Evolutionary conservation across 805 yeast species (phyloP), one percentile per base, ranked within the genome.

Genomic region (Starmerella scarabaei): DNA sequence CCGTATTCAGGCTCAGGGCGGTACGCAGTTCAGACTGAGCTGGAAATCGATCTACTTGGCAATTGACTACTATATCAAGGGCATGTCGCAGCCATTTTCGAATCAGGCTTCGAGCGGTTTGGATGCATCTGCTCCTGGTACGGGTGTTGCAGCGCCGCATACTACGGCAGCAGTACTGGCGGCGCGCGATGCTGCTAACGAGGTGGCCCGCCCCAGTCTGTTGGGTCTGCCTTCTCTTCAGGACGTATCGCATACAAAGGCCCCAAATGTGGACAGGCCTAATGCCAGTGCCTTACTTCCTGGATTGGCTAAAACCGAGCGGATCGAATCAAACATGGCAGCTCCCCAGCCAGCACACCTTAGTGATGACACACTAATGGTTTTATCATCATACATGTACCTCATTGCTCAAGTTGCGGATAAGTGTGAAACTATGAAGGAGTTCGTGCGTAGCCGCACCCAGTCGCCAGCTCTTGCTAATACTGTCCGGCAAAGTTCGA

Each of bases 321-420:
- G n/a, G n/a, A n/a, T n/a, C n/a, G n/a, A n/a, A n/a, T n/a, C n/a
- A n/a, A n/a, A n/a, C n/a, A n/a, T n/a, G n/a, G n/a, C n/a, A n/a
- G n/a, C n/a, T n/a, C n/a, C n/a, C n/a, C n/a, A n/a, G n/a, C n/a
- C n/a, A n/a, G n/a, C n/a, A n/a, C 36, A 24, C 15, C 37, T 45
- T 11, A 40, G 42, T 27, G 93, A 83, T 48, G 95, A 85, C 55
- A 79, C 86, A 0, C 61, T 82, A 6, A 68, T 83, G 6, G 75
- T 81, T 38, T 64, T 85, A 5, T 71, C 86, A 0, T 80, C 94
- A 0, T 75, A 81, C 49, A 63, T 84, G 42, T 75, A 80, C 20
- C 61, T 91, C 36, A 62, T 85, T 2, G 65, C 70, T 7, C 68
- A 70, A 38, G 72, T 75, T 21, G 66, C 77, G 1, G 53, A 54